These are phyloP conservation scores for Saururus chinensis DNA, from an alignment of 164 flowering plant species.

Conservation along the genomic window DNA sequence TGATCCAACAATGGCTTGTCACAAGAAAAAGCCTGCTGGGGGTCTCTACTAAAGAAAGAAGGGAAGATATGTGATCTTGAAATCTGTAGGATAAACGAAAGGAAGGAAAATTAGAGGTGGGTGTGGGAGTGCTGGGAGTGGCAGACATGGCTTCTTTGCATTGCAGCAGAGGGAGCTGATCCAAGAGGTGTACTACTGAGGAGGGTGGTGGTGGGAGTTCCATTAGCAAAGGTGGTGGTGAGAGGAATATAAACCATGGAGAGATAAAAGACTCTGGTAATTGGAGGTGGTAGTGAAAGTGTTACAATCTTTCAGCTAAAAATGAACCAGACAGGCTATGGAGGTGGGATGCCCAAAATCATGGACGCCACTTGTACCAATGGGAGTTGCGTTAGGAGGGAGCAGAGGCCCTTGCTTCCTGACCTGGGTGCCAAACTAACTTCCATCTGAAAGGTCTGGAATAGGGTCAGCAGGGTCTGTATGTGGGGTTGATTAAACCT, in stretches of 20 bases:
- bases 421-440: not conserved
- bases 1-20: constrained; percentile 9
- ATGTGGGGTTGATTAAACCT: too few species aligned
- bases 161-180: constrained; percentile 20
- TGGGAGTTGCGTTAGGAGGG: not conserved
- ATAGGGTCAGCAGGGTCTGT: too few species aligned
- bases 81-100: too few species aligned
- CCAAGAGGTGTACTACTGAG: not conserved
- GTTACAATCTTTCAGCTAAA: not conserved
- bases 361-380: constrained; percentile 1
- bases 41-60: too few species aligned
- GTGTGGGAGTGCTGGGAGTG: constrained; percentile 25
- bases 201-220: constrained; percentile 8
- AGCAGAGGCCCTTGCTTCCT: not conserved
- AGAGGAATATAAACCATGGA: not conserved
- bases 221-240: constrained; percentile 10
- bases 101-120: not conserved
- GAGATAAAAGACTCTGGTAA: not conserved
- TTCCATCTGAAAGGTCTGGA: not conserved
- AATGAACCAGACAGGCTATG: not conserved
- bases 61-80: too few species aligned
- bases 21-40: not conserved
- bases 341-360: not conserved
- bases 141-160: constrained; percentile 37
- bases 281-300: not conserved